Base-by-base conservation (phyloP, 2,329 filamentous ascomycete genomes). In the Apiospora hydei region DNA sequence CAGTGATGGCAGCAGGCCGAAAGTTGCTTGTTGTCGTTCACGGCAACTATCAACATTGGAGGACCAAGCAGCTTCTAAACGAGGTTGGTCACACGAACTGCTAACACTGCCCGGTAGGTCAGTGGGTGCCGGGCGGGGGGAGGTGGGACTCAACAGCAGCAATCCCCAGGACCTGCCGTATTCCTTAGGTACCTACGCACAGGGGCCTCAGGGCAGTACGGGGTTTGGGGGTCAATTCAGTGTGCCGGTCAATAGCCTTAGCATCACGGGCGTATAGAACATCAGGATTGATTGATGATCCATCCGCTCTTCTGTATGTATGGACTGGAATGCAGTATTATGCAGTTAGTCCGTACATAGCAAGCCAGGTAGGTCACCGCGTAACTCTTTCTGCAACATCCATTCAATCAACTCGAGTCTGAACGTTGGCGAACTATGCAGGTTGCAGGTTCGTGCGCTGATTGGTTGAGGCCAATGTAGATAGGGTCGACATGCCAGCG, bases 401-500 rank as follows among this genome's bases (percentile, higher is more conserved):
- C 24, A 34, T 57, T 57, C 7, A 16, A 34, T 57, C 26, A 30
- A 26, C 53, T 61, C 30, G 30, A 61, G 53, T 38, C 26, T 34
- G 53, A 7, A 38, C 11, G 53, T 38, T 61, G 53, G 11, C 24
- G 24, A 53, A 53, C 24, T 53, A 30, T 13, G 18, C 53, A 21
- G 26, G 24, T 26, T 26, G 21, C 53, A 61, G 7, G 16, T 18
- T 38, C 41, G 53, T 38, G 30, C 18, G 4, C 30, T 61, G 34
- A 61, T 61, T 61, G 53, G 53, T 11, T 21, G 16, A 61, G 30
- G 10, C 16, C 30, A 34, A 10, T 30, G 30, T 3, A 4, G 53
- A 61, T 61, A 61, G 53, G 53, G 53, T 8, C 53, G 30, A 30
- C 53, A 61, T 61, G 53, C 53, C 53, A 61, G 53, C 53, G 16